Evolutionary conservation across 2,329 filamentous ascomycete genomes (phyloP).

Genomic region (Boeremia exigua): DNA sequence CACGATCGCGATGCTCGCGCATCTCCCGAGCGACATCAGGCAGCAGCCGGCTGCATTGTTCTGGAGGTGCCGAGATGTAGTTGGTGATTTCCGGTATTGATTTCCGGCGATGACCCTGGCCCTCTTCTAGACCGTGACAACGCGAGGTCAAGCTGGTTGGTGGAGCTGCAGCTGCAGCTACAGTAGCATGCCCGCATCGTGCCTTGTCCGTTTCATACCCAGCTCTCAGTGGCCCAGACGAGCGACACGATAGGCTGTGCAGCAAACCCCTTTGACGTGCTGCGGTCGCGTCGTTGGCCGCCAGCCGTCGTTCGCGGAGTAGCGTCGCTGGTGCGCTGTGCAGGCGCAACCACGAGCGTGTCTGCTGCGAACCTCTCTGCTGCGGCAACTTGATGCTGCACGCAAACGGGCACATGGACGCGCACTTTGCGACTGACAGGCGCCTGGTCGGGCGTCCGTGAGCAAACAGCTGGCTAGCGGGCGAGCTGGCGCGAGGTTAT

Average conservation of each 20-base stretch:
- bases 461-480: slow-evolving; percentile 33
- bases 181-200: slow-evolving; percentile 21
- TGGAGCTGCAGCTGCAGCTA: slow-evolving; percentile 23
- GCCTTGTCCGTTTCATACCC: slow-evolving; percentile 28
- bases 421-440: slow-evolving; percentile 15
- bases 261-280: slow-evolving; percentile 12
- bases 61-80: slow-evolving; percentile 4
- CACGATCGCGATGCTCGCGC: slow-evolving; percentile 8
- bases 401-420: slow-evolving; percentile 11
- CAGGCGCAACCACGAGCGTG: neutral
- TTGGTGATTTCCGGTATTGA: slow-evolving; percentile 9
- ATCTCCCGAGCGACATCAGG: slow-evolving; percentile 2
- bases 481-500: slow-evolving; percentile 24
- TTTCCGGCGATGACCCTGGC: slow-evolving; percentile 6
- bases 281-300: slow-evolving; percentile 5
- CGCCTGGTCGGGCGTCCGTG: slow-evolving; percentile 16
- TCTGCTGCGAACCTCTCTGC: neutral
- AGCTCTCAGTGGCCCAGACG: slow-evolving; percentile 17
- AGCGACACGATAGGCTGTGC: slow-evolving; percentile 21
- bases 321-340: slow-evolving; percentile 13
- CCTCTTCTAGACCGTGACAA: slow-evolving; percentile 8
- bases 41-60: slow-evolving; percentile 10
- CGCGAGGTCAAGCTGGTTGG: slow-evolving; percentile 23
- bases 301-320: slow-evolving; percentile 7
- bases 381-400: slow-evolving; percentile 9